Evolutionary conservation across 768 basidiomycete genomes (phyloP).

Genomic region (Mycena haematopus): DNA sequence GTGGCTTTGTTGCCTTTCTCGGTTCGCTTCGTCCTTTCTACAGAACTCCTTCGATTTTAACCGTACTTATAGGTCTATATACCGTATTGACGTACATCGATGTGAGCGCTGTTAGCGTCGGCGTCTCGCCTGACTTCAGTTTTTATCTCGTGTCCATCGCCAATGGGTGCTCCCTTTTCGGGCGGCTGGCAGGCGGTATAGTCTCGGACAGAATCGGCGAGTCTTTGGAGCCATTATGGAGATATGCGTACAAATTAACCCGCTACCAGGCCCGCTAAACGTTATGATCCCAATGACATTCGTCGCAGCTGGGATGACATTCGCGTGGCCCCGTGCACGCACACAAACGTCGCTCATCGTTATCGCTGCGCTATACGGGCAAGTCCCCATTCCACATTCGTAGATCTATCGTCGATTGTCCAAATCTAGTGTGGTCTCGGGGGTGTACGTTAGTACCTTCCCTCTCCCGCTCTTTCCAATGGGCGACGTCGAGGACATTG

Average conservation of each 20-base stretch:
- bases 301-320: conserved; percentile 57
- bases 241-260: not conserved
- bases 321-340: conserved; percentile 63
- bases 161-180: conserved; percentile 63
- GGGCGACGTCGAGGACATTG: conserved; percentile 60
- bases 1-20: conserved; percentile 56
- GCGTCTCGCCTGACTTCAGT: conserved; percentile 53
- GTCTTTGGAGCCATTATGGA: conserved; percentile 15
- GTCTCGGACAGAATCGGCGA: conserved; percentile 57
- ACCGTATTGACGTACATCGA: conserved; percentile 71
- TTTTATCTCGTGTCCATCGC: conserved; percentile 68
- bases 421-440: conserved; percentile 50
- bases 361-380: conserved; percentile 66
- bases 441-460: conserved; percentile 56
- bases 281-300: conserved; percentile 59
- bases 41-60: not conserved
- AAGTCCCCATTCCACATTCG: conserved; percentile 27
- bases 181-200: conserved; percentile 57
- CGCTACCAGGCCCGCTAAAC: conserved; percentile 59
- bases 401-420: not conserved
- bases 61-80: conserved; percentile 38
- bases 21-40: conserved; percentile 42
- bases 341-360: conserved; percentile 49
- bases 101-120: conserved; percentile 51
- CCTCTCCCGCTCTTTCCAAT: conserved; percentile 54